Evolutionary conservation across 2,329 filamentous ascomycete species (phyloP), one percentile per base, ranked within the genome.

Genomic region (Zymoseptoria pseudotritici): DNA sequence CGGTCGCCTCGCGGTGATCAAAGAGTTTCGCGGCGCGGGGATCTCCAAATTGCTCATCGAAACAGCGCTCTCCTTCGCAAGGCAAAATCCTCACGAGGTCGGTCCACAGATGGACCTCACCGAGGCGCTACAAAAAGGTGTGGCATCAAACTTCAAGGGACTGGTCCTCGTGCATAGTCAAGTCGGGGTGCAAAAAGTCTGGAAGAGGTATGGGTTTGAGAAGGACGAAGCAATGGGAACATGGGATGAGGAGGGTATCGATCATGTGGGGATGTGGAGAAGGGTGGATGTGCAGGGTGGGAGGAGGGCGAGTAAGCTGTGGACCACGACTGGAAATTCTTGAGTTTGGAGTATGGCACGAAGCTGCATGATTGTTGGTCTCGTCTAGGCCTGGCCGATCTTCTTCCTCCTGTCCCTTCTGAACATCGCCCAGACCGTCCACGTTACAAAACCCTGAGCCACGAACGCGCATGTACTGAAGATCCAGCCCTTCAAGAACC

Each of bases 221-320:
- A 78, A 83, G 9, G 91, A 97, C 74, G 81, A 88, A 69, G 78
- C 75, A 9, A 84, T 93, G 83, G 89, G 90, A 0, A 80, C 73
- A 31, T 97, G 91, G 91, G 79, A 81, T 63, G 91, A 97, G 73
- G 91, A 94, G 70, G 90, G 88, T 3, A 93, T 96, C 58, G 79
- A 83, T 65, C 91, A 96, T 77, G 81, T 95, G 19, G 91, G 89
- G 61, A 95, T 97, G 91, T 96, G 84, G 82, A 82, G 75, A 72
- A 67, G 76, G 60, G 46, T 80, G 19, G 72, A 75, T 58, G 62
- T 78, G 6, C 63, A 60, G 10, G 59, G 62, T 53, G 67, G 63
- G 42, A 54, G 68, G 51, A 65, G 65, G 59, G 66, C 61, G 57
- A 69, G 66, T 52, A 68, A 63, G 63, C 63, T 63, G 20, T 67